Conservation (phyloP, 108 stramenopile genomes). For the Cyclostephanos tholiformis region DNA sequence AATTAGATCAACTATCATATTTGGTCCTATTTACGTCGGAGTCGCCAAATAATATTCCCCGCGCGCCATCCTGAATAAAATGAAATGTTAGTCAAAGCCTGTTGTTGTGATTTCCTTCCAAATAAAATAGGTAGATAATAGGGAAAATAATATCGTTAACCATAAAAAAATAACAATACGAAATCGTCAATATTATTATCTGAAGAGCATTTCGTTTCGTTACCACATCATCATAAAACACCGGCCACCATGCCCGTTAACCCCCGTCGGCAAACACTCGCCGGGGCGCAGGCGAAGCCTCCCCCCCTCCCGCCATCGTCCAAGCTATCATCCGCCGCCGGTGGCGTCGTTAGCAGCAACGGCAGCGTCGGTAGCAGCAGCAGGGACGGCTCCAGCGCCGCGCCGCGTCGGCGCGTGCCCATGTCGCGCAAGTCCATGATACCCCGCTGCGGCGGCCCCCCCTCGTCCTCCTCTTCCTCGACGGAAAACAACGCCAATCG, state of each 20-base stretch:
- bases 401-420: slow-evolving; percentile 23
- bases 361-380: slow-evolving; percentile 8
- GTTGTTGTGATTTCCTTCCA: too few relatives aligned
- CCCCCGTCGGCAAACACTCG: slow-evolving; percentile 48
- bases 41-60: too few relatives aligned
- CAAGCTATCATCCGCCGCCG: neutral
- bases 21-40: too few relatives aligned
- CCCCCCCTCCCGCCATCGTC: slow-evolving; percentile 12
- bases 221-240: neutral
- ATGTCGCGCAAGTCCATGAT: slow-evolving; percentile 41
- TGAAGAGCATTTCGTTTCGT: too few relatives aligned
- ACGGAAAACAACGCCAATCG: slow-evolving; percentile 11
- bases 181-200: too few relatives aligned
- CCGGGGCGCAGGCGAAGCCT: slow-evolving; percentile 30
- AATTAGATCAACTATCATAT: too few relatives aligned
- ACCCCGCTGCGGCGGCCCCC: slow-evolving; percentile 30
- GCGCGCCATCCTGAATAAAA: too few relatives aligned
- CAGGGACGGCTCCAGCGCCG: neutral
- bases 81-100: too few relatives aligned
- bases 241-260: slow-evolving; percentile 18
- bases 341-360: slow-evolving; percentile 8
- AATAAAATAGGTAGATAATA: too few relatives aligned
- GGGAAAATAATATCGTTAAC: too few relatives aligned
- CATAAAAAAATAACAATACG: too few relatives aligned
- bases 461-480: neutral